Evolutionary conservation across 495 filamentous ascomycete genomes (phyloP), one percentile per base, ranked within the genome.

Genomic region (Xylaria longipes): DNA sequence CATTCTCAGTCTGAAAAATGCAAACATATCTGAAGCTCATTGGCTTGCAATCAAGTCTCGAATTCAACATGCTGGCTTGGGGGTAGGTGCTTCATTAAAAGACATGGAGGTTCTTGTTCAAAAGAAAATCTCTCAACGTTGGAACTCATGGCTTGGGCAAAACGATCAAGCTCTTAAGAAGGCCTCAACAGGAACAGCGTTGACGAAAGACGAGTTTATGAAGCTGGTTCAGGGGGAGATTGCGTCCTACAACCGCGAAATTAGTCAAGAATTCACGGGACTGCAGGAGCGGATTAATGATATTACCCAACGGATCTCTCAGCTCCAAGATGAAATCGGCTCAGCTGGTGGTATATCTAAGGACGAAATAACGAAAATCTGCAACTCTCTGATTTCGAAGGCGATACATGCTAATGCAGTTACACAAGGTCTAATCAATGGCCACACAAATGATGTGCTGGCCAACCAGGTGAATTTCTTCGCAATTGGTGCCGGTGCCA

Each of bases 401-500:
- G 73, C 81, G 31, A 69, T 86, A 25, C 80, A 82, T 41, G 65
- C 86, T 15, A 78, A 80, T 39, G 79, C 80, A 25, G 57, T 81
- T 25, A 74, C 74, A 35, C 70, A 70, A 25, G 74, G 74, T 46
- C 62, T 75, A 35, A 78, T 82, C 52, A 74, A 69, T 5, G 72
- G 73, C 50, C 66, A 73, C 64, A 58, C 73, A 33, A 65, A 70
- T 27, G 71, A 77, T n/a, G 63, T 80, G 57, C 71, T 87, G 6
- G 64, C 57, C 48, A 77, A 78, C 58, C 78, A 79, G 52, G 66
- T 85, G 72, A 86, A 87, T 75, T 80, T 81, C 70, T 83, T 86
- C 69, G 66, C 67, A 54, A 37, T 73, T 17, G 84, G 80, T 61
- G 77, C 81, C 46, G 79, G 79, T 46, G 83, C 80, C 5, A 17